These are phyloP conservation scores for Tuber aestivum DNA, from an alignment of 495 filamentous ascomycete species.

Conservation along the genomic window DNA sequence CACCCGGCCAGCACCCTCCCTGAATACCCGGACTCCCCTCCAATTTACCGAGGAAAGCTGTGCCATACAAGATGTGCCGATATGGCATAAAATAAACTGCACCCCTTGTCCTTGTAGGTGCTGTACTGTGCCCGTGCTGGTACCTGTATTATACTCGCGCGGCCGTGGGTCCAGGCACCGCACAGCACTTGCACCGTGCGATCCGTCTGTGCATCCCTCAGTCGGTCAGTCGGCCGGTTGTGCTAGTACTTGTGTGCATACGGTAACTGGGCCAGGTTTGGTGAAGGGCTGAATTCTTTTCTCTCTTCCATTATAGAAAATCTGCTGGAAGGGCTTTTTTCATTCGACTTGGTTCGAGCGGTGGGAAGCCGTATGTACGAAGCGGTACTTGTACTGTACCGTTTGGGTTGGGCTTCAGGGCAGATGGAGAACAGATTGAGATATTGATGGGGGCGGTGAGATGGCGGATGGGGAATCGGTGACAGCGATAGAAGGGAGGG, in stretches of 20 bases:
- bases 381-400: neutral
- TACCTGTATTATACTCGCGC: neutral
- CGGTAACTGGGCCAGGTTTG: neutral
- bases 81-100: neutral
- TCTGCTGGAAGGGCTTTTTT: neutral
- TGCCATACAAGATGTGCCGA: neutral
- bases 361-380: too few relatives aligned
- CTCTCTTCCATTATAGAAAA: neutral
- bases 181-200: neutral
- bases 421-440: neutral
- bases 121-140: too few relatives aligned
- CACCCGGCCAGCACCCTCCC: neutral
- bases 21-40: neutral
- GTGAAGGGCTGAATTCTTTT: neutral
- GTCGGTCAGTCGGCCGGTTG: neutral
- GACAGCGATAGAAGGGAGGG: neutral
- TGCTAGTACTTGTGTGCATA: neutral
- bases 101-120: neutral
- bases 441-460: neutral
- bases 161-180: neutral
- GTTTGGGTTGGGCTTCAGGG: neutral
- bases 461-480: neutral
- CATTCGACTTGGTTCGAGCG: too few relatives aligned
- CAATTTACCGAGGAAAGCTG: neutral
- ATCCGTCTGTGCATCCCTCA: neutral